A percentile compares a stretch with the other conserved stretches of the same genome.
These are phyloP conservation scores for Acarospora socialis DNA, from an alignment of 2,329 filamentous ascomycete genomes.

Conservation along the genomic window DNA sequence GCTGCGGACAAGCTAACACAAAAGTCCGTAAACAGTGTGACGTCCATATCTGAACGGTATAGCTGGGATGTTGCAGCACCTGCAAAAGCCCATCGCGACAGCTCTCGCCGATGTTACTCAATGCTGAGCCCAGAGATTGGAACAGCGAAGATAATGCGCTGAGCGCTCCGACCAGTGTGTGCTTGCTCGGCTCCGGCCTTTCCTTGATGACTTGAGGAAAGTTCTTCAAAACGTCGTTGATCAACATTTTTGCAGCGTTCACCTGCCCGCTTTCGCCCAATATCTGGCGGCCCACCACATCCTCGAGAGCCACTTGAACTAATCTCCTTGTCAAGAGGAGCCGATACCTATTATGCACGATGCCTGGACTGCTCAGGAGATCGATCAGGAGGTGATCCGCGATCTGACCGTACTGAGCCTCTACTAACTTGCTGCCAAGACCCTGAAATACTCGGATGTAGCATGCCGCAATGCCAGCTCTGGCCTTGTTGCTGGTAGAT, in stretches of 20 bases:
- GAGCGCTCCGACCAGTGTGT: slow-evolving; percentile 64
- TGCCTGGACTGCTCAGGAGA: slow-evolving; percentile 58
- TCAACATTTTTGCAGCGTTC: slow-evolving; percentile 62
- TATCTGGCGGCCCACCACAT: slow-evolving; percentile 65
- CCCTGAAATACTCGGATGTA: slow-evolving; percentile 69
- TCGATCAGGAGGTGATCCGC: slow-evolving; percentile 69
- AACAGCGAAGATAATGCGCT: slow-evolving; percentile 70
- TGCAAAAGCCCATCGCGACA: slow-evolving; percentile 81
- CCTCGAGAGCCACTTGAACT: slow-evolving; percentile 68
- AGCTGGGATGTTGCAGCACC: slow-evolving; percentile 85
- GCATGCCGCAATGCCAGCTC: slow-evolving; percentile 74
- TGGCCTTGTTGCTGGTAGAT: slow-evolving; percentile 63
- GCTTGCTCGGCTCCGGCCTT: slow-evolving; percentile 74
- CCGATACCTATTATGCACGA: slow-evolving; percentile 75
- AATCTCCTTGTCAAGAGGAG: slow-evolving; percentile 74
- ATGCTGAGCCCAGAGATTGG: slow-evolving; percentile 64
- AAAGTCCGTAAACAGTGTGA: slow-evolving; percentile 77
- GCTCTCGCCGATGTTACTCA: slow-evolving; percentile 61
- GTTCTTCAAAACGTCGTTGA: slow-evolving; percentile 85
- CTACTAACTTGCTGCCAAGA: slow-evolving; percentile 69
- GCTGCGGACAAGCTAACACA: slow-evolving; percentile 80
- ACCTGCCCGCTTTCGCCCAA: slow-evolving; percentile 82
- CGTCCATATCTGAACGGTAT: slow-evolving; percentile 84
- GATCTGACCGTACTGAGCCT: slow-evolving; percentile 68
- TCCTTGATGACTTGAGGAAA: slow-evolving; percentile 85